Evolutionary conservation across 305 asterid species (phyloP).

Genomic region (Salvia sclarea): DNA sequence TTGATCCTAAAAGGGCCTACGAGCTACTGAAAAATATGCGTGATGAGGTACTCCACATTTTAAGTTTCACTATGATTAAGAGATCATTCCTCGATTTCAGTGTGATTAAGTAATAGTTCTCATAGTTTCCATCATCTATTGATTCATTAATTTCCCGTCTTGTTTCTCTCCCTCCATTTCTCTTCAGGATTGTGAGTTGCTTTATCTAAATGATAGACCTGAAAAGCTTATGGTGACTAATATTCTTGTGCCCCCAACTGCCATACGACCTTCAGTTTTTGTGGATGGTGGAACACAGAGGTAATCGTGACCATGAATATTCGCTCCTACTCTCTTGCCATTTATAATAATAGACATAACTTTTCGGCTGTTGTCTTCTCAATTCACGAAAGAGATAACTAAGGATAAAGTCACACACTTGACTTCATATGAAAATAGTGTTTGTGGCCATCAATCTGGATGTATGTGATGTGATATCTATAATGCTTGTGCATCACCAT

Average conservation of each 20-base stretch:
- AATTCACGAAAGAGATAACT: background rate
- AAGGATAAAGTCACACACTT: background rate
- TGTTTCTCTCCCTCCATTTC: conserved; percentile 24
- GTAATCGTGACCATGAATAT: conserved; percentile 35
- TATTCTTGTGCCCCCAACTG: conserved; percentile 84
- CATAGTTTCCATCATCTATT: conserved; percentile 20
- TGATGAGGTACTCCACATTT: conserved; percentile 59
- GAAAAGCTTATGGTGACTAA: conserved; percentile 77
- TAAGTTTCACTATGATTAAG: conserved; percentile 19
- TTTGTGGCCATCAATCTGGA: background rate
- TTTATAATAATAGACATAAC: background rate
- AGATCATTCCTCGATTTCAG: conserved; percentile 10
- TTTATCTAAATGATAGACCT: conserved; percentile 77
- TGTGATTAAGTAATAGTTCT: conserved; percentile 2
- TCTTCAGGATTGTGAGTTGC: conserved; percentile 87
- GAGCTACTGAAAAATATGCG: conserved; percentile 68
- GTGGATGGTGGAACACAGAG: conserved; percentile 85
- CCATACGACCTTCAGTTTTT: conserved; percentile 92
- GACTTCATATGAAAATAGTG: conserved; percentile 19
- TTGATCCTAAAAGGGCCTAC: conserved; percentile 65
- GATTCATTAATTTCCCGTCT: conserved; percentile 4
- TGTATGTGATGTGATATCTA: background rate
- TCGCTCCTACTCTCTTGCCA: background rate
- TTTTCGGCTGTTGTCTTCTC: too few species aligned
- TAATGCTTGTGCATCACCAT: conserved; percentile 20